Evolutionary conservation across 441 rosid genomes (phyloP).

Genomic region (Omphalea diandra): DNA sequence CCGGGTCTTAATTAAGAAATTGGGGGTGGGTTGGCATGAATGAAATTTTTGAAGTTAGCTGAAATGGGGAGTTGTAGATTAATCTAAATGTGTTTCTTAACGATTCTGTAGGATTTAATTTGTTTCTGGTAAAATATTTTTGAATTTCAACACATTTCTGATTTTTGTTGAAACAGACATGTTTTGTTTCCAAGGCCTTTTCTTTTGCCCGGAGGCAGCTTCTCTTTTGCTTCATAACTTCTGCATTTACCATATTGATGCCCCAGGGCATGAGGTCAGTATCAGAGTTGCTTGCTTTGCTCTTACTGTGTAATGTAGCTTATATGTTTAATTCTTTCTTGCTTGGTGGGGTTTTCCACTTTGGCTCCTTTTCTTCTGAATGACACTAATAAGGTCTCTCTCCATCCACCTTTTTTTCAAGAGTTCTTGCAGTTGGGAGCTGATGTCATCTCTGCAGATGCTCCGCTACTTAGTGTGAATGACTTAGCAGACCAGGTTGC

Average conservation of each 20-base stretch:
- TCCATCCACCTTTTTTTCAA: slow-evolving; percentile 49
- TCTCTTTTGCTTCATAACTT: slow-evolving; percentile 77
- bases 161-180: slow-evolving; percentile 39
- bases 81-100: too few species aligned
- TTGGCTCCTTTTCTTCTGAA: slow-evolving; percentile 6
- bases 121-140: too few species aligned
- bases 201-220: slow-evolving; percentile 75
- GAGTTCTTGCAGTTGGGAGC: slow-evolving; percentile 84
- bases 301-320: not conserved
- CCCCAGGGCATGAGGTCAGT: slow-evolving; percentile 93
- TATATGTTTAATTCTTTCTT: not conserved
- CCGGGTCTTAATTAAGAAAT: too few species aligned
- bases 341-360: not conserved
- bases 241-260: slow-evolving; percentile 87
- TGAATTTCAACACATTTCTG: slow-evolving; percentile 15
- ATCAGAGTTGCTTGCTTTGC: slow-evolving; percentile 25
- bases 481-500: slow-evolving; percentile 76
- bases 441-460: slow-evolving; percentile 60
- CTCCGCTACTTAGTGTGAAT: slow-evolving; percentile 58
- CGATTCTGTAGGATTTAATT: not conserved
- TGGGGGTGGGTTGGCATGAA: too few species aligned
- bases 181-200: slow-evolving; percentile 80
- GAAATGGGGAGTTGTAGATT: too few species aligned
- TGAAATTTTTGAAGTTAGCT: too few species aligned
- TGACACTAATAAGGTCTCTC: slow-evolving; percentile 32